A percentile compares a stretch with the other conserved stretches of the same genome.
Evolutionary conservation across 148 eudicot genomes (phyloP).

Genomic region (Diospyros kaki): DNA sequence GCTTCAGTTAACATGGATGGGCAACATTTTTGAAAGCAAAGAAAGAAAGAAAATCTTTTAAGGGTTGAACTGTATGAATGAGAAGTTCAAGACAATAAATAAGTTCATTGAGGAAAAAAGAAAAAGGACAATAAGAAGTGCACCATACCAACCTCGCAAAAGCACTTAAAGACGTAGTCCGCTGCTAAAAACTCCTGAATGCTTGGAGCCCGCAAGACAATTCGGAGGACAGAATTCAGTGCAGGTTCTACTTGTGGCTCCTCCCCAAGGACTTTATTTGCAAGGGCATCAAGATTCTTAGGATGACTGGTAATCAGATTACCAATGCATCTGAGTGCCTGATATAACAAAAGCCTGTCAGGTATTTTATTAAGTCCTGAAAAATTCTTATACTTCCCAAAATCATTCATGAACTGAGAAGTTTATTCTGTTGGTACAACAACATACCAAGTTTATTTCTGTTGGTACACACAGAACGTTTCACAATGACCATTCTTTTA

Average conservation of each 20-base stretch:
- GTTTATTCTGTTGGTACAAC: background rate
- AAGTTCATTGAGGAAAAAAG: background rate
- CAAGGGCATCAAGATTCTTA: constrained; percentile 69
- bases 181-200: constrained; percentile 87
- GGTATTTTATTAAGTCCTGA: constrained; percentile 2
- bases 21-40: constrained; percentile 2
- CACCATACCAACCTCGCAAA: constrained; percentile 67
- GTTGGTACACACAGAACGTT: background rate
- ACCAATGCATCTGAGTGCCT: constrained; percentile 86
- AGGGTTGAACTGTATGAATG: background rate
- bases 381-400: background rate
- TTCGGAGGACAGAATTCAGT: constrained; percentile 71
- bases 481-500: background rate
- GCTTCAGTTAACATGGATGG: constrained; percentile 24
- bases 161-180: constrained; percentile 79
- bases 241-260: constrained; percentile 83
- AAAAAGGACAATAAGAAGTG: constrained; percentile 3
- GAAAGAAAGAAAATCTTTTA: background rate
- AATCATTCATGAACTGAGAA: background rate
- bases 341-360: constrained; percentile 13
- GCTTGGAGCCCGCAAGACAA: constrained; percentile 83
- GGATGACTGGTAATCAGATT: constrained; percentile 68
- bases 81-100: background rate
- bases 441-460: background rate
- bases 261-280: constrained; percentile 84